A percentile compares a stretch with the other conserved stretches of the same genome.
Conservation (phyloP, 805 yeast species). For the Lachancea thermotolerans region DNA sequence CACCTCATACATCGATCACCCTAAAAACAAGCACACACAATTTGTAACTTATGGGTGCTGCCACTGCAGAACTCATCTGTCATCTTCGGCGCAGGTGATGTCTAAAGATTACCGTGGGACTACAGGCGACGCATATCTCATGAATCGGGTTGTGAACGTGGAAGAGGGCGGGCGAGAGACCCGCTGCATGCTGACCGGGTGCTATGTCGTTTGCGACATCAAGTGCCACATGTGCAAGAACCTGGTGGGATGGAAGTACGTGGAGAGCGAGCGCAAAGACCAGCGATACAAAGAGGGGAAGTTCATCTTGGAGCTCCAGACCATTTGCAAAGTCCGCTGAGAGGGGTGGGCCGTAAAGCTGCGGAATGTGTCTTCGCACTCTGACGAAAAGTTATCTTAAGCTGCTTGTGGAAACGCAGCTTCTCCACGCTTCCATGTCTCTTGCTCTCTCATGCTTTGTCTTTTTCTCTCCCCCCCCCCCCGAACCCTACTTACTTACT, state of each 20-base stretch:
- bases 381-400: too few species aligned
- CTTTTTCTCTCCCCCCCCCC: too few species aligned
- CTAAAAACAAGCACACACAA: slow-evolving; percentile 12
- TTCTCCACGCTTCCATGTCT: too few species aligned
- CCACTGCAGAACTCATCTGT: slow-evolving; percentile 28
- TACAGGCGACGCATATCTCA: slow-evolving; percentile 52
- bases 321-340: slow-evolving; percentile 21
- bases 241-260: slow-evolving; percentile 59
- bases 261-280: slow-evolving; percentile 38
- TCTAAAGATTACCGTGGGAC: slow-evolving; percentile 46
- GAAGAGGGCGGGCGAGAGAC: slow-evolving; percentile 33
- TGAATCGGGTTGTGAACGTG: slow-evolving; percentile 43
- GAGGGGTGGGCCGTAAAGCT: too few species aligned
- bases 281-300: slow-evolving; percentile 58
- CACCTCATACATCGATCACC: slow-evolving; percentile 23
- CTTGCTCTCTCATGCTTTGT: too few species aligned
- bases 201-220: slow-evolving; percentile 50
- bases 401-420: too few species aligned
- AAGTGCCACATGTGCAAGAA: slow-evolving; percentile 48
- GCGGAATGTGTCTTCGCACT: too few species aligned
- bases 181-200: slow-evolving; percentile 54
- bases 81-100: slow-evolving; percentile 27
- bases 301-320: slow-evolving; percentile 43
- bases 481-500: too few species aligned
- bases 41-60: slow-evolving; percentile 30